Percentiles rank a stretch among this genome's conserved stretches.
phyloP scores from a whole-genome alignment of 768 basidiomycete genomes.

The Phylloporus sp. region DNA sequence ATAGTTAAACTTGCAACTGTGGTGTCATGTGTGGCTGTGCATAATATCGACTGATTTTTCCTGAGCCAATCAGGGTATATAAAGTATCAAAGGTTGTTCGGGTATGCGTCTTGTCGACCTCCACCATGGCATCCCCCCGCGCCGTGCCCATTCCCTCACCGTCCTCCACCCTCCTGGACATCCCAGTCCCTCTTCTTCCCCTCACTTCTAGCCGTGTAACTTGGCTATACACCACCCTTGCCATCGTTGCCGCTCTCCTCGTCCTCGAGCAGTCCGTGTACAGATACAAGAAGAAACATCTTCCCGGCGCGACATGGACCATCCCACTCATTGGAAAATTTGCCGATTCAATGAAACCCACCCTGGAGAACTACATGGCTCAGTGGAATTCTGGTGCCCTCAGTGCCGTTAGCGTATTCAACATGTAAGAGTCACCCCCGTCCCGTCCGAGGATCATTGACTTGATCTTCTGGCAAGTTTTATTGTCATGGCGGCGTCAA shows the following conservation, averaged over 20 bases:
- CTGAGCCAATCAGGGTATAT: slow-evolving; percentile 19
- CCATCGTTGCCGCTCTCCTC: slow-evolving; percentile 70
- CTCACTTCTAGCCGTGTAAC: slow-evolving; percentile 21
- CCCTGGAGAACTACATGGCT: slow-evolving; percentile 85
- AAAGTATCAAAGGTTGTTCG: not conserved
- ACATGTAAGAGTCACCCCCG: slow-evolving; percentile 63
- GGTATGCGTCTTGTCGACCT: not conserved
- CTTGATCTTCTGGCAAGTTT: slow-evolving; percentile 56
- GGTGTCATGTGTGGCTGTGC: slow-evolving; percentile 14
- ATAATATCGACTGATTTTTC: slow-evolving; percentile 23
- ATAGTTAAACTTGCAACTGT: too few relatives aligned
- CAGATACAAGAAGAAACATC: slow-evolving; percentile 80
- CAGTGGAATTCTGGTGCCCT: slow-evolving; percentile 91
- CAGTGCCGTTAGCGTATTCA: slow-evolving; percentile 91
- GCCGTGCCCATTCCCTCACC: slow-evolving; percentile 41
- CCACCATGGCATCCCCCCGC: slow-evolving; percentile 33
- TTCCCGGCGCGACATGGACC: slow-evolving; percentile 89
- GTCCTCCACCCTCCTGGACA: slow-evolving; percentile 34
- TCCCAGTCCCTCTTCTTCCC: slow-evolving; percentile 46
- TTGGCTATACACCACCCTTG: slow-evolving; percentile 69
- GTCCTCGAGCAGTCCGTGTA: slow-evolving; percentile 86
- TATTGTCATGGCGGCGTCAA: slow-evolving; percentile 97
- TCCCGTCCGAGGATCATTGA: slow-evolving; percentile 1
- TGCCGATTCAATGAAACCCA: slow-evolving; percentile 85
- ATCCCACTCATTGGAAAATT: slow-evolving; percentile 98